Percentiles rank a stretch among this genome's conserved stretches.
These are phyloP conservation scores for Metarhizium brunneum DNA, from an alignment of 2,329 filamentous ascomycete species.

Conservation along the genomic window DNA sequence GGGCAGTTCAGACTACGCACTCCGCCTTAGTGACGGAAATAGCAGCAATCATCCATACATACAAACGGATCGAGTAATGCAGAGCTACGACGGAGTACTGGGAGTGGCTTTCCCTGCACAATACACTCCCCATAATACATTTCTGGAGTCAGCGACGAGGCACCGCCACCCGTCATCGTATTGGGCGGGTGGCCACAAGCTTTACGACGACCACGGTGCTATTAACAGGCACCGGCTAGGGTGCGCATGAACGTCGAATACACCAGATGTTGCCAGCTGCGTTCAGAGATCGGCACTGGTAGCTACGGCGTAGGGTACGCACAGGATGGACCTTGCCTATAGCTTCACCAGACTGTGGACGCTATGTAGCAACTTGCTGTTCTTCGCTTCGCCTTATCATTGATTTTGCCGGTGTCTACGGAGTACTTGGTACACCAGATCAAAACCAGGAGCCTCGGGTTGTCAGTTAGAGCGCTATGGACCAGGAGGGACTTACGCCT, in stretches of 20 bases:
- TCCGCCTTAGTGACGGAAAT: not conserved
- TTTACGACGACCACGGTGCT: not conserved
- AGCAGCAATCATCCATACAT: not conserved
- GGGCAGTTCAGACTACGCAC: not conserved
- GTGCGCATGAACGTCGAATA: not conserved
- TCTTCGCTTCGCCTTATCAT: not conserved
- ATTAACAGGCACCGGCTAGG: not conserved
- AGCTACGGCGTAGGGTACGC: no score
- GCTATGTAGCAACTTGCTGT: not conserved
- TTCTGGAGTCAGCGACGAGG: not conserved
- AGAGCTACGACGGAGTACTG: not conserved
- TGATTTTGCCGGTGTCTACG: not conserved
- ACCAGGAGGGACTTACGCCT: not conserved
- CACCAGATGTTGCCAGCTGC: no score
- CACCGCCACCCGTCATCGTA: not conserved
- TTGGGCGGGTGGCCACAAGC: not conserved
- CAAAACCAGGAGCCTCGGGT: not conserved
- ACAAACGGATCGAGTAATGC: not conserved
- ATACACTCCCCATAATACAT: not conserved
- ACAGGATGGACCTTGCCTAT: no score
- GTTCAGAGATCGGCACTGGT: not conserved
- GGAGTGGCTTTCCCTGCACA: not conserved
- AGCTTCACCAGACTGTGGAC: not conserved
- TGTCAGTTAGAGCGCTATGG: not conserved
- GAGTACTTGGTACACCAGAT: not conserved